Base-by-base conservation (phyloP, 1,139 yeast genomes). In the Yamadazyma epiphylla region DNA sequence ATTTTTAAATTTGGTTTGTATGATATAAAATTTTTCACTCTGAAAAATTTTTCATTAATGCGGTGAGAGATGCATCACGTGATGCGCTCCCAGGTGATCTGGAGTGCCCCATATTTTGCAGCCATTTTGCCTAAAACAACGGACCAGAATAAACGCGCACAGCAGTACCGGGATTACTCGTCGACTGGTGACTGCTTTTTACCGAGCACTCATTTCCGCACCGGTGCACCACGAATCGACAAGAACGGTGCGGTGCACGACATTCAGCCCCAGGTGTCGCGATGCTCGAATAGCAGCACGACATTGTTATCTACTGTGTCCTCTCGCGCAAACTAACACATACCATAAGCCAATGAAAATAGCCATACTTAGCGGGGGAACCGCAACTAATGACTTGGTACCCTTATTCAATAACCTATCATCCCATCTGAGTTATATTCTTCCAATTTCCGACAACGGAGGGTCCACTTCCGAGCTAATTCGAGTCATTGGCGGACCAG, bases 401-500 rank as follows among this genome's bases (percentile, higher is more conserved):
- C 55, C 70, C 2, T 48, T 74, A 3, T 77, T 80, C 41, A 56
- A 58, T 28, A 35, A 55, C 2, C 38, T 75, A 2, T 53, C 74
- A 0, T 47, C 55, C 12, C 51, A 56, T 10, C 62, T 83, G 10
- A 64, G 82, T 1, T 88, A 83, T 44, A 67, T 88, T 2, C 60
- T 89, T 24, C 97, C 97, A 0, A 77, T 89, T 9, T 80, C 87
- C 33, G 97, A 89, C 52, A 89, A 89, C 51, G 97, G 97, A 15
- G 97, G 96, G 1, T 87, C 96, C 1, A 87, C 96, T 0, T 82
- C 94, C 17, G 97, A 89, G 56, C 71, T 89, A 21, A 70, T 88
- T n/a, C 61, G 96, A 11, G 88, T 88, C 2, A 69, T 89, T 13
- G 96, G 96, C 2, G 96, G 96, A 0, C 95, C 96, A 2, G 96